phyloP scores from a whole-genome alignment of 768 basidiomycete species.

The Boletus coccyginus region DNA sequence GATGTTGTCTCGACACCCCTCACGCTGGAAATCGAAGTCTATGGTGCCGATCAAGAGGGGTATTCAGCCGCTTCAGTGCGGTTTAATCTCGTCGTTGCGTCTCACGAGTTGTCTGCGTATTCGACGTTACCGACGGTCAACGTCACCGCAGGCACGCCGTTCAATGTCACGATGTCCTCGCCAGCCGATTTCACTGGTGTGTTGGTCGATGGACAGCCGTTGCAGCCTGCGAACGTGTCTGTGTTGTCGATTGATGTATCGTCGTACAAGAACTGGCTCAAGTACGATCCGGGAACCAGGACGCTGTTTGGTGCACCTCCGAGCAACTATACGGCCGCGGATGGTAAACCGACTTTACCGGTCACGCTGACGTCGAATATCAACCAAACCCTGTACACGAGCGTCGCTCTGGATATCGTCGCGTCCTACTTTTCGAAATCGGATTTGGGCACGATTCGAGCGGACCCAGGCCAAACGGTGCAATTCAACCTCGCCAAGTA shows the following conservation, averaged over 20 bases:
- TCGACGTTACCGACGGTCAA: slow-evolving; percentile 64
- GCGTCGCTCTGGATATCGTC: slow-evolving; percentile 61
- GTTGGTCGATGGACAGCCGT: slow-evolving; percentile 55
- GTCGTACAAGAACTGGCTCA: slow-evolving; percentile 52
- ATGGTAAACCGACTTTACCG: slow-evolving; percentile 45
- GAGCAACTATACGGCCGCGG: slow-evolving; percentile 34
- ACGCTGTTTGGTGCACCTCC: slow-evolving; percentile 69
- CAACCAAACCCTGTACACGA: slow-evolving; percentile 65
- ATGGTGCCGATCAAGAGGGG: slow-evolving; percentile 71
- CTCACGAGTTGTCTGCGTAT: slow-evolving; percentile 60
- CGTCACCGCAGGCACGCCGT: slow-evolving; percentile 54
- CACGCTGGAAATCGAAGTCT: slow-evolving; percentile 52
- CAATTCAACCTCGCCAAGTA: slow-evolving; percentile 53
- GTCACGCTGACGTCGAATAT: slow-evolving; percentile 60
- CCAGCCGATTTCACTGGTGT: slow-evolving; percentile 61
- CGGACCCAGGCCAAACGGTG: slow-evolving; percentile 48
- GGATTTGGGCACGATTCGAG: slow-evolving; percentile 54
- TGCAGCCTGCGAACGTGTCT: slow-evolving; percentile 59
- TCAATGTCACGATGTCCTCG: slow-evolving; percentile 52
- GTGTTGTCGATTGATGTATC: slow-evolving; percentile 58
- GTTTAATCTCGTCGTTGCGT: slow-evolving; percentile 67
- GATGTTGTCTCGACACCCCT: slow-evolving; percentile 37
- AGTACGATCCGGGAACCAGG: slow-evolving; percentile 52
- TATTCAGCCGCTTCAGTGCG: slow-evolving; percentile 57
- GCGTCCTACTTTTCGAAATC: slow-evolving; percentile 69